Conservation (phyloP, 192 early-diverging fungal species). For the Geranomyces variabilis region DNA sequence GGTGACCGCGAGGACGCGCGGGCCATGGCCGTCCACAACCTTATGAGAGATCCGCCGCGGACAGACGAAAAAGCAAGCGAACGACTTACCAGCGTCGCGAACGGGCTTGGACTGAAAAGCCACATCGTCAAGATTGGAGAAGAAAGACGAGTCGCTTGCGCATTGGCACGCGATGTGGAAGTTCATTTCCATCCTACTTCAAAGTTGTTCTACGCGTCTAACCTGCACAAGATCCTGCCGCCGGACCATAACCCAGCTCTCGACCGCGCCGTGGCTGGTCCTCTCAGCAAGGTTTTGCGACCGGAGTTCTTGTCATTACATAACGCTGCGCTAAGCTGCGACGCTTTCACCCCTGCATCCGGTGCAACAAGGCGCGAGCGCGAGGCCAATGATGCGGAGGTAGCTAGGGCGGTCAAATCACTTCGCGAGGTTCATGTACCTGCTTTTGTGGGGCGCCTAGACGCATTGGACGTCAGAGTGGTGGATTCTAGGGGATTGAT, state of each 20-base stretch:
- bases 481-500: conserved; percentile 45
- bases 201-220: conserved; percentile 45
- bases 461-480: conserved; percentile 52
- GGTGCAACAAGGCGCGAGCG: conserved; percentile 50
- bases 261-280: not conserved
- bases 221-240: conserved; percentile 52
- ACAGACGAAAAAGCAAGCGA: conserved; percentile 46
- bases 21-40: conserved; percentile 10
- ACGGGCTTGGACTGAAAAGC: conserved; percentile 46
- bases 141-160: conserved; percentile 47
- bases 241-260: conserved; percentile 27
- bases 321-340: conserved; percentile 28
- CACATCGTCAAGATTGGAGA: conserved; percentile 56
- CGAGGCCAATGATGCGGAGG: conserved; percentile 48
- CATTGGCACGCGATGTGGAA: conserved; percentile 44
- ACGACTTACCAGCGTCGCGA: conserved; percentile 37
- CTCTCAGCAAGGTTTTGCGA: conserved; percentile 39
- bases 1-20: conserved; percentile 9
- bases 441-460: conserved; percentile 46
- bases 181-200: conserved; percentile 41
- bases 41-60: conserved; percentile 29
- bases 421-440: conserved; percentile 54
- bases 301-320: conserved; percentile 54
- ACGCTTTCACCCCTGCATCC: conserved; percentile 45
- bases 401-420: conserved; percentile 41